These are phyloP conservation scores for Saccharomyces uvarum DNA, from an alignment of 1,139 yeast genomes.

Conservation along the genomic window DNA sequence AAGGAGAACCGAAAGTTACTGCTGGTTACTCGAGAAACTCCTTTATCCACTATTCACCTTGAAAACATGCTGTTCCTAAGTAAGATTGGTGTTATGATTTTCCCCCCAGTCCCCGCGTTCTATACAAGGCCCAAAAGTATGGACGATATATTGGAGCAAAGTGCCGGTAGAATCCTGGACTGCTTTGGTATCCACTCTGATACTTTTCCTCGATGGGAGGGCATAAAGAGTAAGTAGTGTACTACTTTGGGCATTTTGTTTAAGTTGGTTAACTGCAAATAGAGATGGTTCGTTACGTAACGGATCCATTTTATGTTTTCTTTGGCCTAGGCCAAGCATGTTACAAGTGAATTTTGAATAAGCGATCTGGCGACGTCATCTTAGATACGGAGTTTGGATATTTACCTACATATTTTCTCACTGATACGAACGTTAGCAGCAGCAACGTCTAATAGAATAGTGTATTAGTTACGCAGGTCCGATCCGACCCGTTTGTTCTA, in stretches of 20 bases:
- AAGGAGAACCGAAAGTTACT: constrained; percentile 20
- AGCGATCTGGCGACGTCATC: background rate
- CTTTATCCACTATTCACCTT: constrained; percentile 21
- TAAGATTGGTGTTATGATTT: constrained; percentile 17
- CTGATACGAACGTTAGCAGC: no score
- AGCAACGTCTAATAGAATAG: no score
- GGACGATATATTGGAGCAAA: constrained; percentile 20
- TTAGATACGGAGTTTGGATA: no score
- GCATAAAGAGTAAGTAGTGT: constrained; percentile 4
- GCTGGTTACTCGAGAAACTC: constrained; percentile 22
- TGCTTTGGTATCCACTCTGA: constrained; percentile 18
- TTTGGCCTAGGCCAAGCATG: background rate
- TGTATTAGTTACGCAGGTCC: no score
- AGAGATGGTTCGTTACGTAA: background rate
- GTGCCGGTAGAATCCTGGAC: constrained; percentile 18
- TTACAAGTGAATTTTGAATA: background rate
- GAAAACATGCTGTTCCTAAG: constrained; percentile 21
- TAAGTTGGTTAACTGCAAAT: background rate
- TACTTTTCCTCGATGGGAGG: constrained; percentile 21
- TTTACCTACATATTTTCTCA: no score
- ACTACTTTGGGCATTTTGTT: background rate
- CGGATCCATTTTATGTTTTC: background rate
- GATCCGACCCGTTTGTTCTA: no score
- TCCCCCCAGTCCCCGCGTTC: constrained; percentile 26
- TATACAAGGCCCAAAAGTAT: constrained; percentile 19